phyloP scores from a whole-genome alignment of 805 yeast species.

The Wickerhamomyces pijperi region DNA sequence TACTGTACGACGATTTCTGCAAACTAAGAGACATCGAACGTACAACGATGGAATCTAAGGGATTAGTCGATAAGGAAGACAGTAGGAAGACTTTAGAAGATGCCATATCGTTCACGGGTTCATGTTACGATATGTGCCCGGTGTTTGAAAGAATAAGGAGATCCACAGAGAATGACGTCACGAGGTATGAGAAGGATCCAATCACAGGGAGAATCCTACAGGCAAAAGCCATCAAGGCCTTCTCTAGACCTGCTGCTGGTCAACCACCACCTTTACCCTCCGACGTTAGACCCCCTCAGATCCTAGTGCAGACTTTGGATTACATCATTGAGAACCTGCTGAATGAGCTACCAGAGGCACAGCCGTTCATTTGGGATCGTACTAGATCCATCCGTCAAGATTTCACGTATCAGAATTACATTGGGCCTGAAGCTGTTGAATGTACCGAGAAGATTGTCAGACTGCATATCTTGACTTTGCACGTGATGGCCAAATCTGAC shows the following conservation, averaged over 20 bases:
- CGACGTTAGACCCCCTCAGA: conserved; percentile 88
- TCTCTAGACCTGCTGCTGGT: conserved; percentile 95
- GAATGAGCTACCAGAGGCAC: conserved; percentile 67
- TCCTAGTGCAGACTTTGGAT: conserved; percentile 54
- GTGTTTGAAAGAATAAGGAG: conserved; percentile 83
- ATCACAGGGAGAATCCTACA: conserved; percentile 45
- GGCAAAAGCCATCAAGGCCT: conserved; percentile 71
- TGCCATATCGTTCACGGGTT: conserved; percentile 80
- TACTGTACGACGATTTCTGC: conserved; percentile 66
- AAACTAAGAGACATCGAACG: conserved; percentile 68
- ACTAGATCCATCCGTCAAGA: conserved; percentile 95
- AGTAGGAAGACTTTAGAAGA: conserved; percentile 73
- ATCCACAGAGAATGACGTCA: conserved; percentile 77
- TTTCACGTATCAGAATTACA: conserved; percentile 88
- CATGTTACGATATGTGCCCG: conserved; percentile 94
- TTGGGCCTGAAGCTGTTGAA: conserved; percentile 87
- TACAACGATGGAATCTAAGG: conserved; percentile 62
- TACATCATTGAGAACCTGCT: conserved; percentile 59
- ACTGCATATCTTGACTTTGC: conserved; percentile 72
- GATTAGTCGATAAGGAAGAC: conserved; percentile 82
- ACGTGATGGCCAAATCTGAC: conserved; percentile 68
- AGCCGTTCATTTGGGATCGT: conserved; percentile 92
- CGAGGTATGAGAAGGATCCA: conserved; percentile 56
- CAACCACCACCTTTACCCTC: conserved; percentile 97
- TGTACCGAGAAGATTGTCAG: conserved; percentile 89